Conservation (phyloP, 495 filamentous ascomycete species). For the Hypoxylon trugodes region DNA sequence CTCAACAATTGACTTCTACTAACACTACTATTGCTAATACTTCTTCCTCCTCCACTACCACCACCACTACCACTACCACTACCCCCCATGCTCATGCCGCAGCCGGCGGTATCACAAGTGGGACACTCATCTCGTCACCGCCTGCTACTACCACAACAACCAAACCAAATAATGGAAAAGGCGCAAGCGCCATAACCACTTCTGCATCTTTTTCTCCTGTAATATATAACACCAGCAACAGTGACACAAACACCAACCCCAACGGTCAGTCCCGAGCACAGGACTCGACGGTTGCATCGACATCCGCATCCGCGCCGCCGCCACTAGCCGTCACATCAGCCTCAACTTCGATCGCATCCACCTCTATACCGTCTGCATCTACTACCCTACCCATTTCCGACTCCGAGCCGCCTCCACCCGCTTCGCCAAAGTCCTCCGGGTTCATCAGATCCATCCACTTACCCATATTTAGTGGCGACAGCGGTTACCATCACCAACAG, state of each 20-base stretch:
- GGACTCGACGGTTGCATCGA: constrained; percentile 20
- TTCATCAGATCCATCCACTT: constrained; percentile 36
- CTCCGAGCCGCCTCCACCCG: constrained; percentile 7
- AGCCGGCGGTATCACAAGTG: constrained; percentile 18
- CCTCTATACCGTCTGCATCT: constrained; percentile 12
- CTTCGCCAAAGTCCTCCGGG: constrained; percentile 33
- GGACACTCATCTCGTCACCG: constrained; percentile 34
- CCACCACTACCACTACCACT: neutral
- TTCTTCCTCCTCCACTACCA: neutral
- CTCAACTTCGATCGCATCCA: constrained; percentile 20
- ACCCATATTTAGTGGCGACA: constrained; percentile 32
- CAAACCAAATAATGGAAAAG: constrained; percentile 24
- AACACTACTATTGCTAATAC: constrained; percentile 5
- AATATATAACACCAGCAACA: neutral
- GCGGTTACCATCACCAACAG: constrained; percentile 17
- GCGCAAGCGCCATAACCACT: constrained; percentile 20
- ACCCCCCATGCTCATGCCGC: constrained; percentile 12
- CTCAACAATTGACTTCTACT: neutral
- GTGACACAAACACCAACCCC: constrained; percentile 12
- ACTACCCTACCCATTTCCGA: constrained; percentile 5
- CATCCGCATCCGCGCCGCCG: constrained; percentile 25
- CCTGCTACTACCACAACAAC: constrained; percentile 10
- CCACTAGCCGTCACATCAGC: constrained; percentile 23
- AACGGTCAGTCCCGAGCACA: neutral
- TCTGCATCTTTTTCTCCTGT: constrained; percentile 8